Evolutionary conservation across 2,329 filamentous ascomycete species (phyloP).

Genomic region (Nigrograna mackinnonii): DNA sequence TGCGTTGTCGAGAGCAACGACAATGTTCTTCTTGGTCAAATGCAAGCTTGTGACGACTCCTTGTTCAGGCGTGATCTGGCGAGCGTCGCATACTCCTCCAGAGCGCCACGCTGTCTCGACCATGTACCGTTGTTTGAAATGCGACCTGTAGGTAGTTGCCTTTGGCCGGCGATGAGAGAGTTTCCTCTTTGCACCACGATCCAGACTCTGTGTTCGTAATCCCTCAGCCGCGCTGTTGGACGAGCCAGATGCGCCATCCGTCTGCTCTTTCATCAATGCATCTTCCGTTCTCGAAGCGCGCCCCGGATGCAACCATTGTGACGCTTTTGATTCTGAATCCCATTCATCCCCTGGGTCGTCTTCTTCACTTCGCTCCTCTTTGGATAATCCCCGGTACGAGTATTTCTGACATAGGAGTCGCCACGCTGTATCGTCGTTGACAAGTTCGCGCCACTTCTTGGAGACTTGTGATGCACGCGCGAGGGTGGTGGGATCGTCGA

Average conservation of each 20-base stretch:
- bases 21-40: constrained; percentile 92
- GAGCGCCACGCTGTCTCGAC: constrained; percentile 97
- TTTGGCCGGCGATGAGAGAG: constrained; percentile 55
- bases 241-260: constrained; percentile 24
- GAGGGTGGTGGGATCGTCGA: constrained; percentile 93
- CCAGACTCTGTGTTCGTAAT: constrained; percentile 59
- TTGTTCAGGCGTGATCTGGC: constrained; percentile 93
- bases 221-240: constrained; percentile 52
- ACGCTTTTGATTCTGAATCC: constrained; percentile 22
- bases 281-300: constrained; percentile 32
- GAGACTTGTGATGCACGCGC: constrained; percentile 97
- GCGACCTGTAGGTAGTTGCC: constrained; percentile 85
- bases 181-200: constrained; percentile 50
- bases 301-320: constrained; percentile 28
- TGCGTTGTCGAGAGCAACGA: constrained; percentile 95
- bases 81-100: constrained; percentile 79
- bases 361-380: constrained; percentile 42
- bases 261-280: constrained; percentile 23
- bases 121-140: constrained; percentile 97
- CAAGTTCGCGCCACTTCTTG: constrained; percentile 85
- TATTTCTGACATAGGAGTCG: constrained; percentile 96
- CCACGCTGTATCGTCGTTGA: constrained; percentile 98
- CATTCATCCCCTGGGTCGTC: constrained; percentile 29
- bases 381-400: constrained; percentile 70
- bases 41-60: constrained; percentile 96